Base-by-base conservation (phyloP, 306 rosid genomes). In the Vicia faba region DNA sequence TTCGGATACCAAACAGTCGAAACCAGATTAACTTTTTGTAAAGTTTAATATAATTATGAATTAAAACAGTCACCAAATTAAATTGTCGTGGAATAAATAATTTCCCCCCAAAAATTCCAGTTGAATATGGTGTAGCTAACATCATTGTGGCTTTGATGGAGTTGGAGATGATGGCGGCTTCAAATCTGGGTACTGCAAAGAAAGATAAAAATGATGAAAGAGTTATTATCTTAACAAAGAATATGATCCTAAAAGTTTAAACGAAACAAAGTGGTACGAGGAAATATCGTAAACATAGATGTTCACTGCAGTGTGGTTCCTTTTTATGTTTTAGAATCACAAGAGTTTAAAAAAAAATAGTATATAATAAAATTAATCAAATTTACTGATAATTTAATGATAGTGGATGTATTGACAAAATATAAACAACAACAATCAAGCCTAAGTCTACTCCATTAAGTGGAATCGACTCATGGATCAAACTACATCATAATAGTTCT, bases 91-190 rank as follows among this genome's bases (percentile, higher is more conserved):
- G 19, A 29, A 62, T 29, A 55, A 54, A 68, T 70, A 29, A 59
- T 38, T 73, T 66, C 8, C 4, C 49, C 15, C 23, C 39, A 58
- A 12, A 49, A 62, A 29, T 28, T 78, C 76, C 36, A 11, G 75
- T 64, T 64, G 66, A 45, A 33, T 25, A 38, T 20, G 56, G 56
- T 25, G 33, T n/a, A 6, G 20, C 45, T 26, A 44, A 33, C 69
- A 72, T 35, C 68, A 53, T 69, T 72, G 74, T 71, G 95, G 87
- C 83, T 84, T 87, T 66, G 89, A 84, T 15, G 91, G 92, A 62
- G 81, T 84, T 31, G 96, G 91, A 68, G 91, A 87, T 20, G 92
- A 78, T 2, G 96, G 96, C 19, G 92, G 92, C 78, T 89, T 92
- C 83, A 89, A 66, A 80, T 87, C 95, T 12, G 92, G 95, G 71